Conservation (phyloP, 352 stramenopile species). For the Globisporangium ultimum region DNA sequence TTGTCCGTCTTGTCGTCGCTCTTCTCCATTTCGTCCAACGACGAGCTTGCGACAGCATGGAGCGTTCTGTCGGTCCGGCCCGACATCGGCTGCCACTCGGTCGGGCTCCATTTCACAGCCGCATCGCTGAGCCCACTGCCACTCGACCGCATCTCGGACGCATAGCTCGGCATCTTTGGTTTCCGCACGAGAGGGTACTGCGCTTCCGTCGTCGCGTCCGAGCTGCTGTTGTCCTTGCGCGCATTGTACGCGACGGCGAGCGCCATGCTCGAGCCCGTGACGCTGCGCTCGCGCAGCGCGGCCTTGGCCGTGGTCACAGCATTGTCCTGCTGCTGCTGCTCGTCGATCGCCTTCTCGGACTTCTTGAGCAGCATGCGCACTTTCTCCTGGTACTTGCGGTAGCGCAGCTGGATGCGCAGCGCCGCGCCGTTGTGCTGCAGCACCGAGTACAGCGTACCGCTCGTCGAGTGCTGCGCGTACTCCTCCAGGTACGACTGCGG, state of each 20-base stretch:
- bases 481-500: conserved; percentile 34
- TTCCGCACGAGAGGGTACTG: conserved; percentile 11
- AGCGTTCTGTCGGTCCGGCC: conserved; percentile 2
- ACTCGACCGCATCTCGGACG: conserved; percentile 12
- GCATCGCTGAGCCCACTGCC: background rate
- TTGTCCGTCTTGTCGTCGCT: background rate
- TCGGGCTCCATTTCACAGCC: conserved; percentile 7
- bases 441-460: conserved; percentile 13
- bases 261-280: conserved; percentile 59
- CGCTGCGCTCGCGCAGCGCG: conserved; percentile 24
- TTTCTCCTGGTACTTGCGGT: conserved; percentile 72
- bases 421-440: conserved; percentile 36
- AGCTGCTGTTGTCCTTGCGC: conserved; percentile 16
- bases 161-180: conserved; percentile 14
- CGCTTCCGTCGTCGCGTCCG: background rate
- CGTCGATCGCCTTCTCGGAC: conserved; percentile 28
- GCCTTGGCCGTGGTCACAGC: conserved; percentile 21
- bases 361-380: conserved; percentile 60
- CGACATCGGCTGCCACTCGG: conserved; percentile 6
- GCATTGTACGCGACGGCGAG: conserved; percentile 46
- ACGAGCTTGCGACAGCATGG: background rate
- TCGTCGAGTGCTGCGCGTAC: conserved; percentile 28
- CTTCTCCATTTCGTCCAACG: background rate
- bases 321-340: conserved; percentile 20
- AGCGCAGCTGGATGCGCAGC: conserved; percentile 66